These are phyloP conservation scores for Solanum chacoense DNA, from an alignment of 305 asterid species.

Conservation along the genomic window DNA sequence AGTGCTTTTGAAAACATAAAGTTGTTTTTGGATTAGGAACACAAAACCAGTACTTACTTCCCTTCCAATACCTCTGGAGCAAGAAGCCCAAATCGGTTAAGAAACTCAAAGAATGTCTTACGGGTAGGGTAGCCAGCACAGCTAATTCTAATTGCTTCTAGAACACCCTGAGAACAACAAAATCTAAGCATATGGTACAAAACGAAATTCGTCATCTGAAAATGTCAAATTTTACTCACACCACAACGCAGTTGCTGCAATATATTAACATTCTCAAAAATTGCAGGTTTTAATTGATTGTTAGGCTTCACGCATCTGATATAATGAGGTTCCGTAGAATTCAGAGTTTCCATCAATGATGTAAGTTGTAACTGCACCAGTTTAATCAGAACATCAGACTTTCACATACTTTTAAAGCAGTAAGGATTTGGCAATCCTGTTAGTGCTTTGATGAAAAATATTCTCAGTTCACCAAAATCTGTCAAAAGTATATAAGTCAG, in stretches of 20 bases:
- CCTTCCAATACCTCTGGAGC: slow-evolving; percentile 87
- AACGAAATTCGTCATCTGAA: slow-evolving; percentile 1
- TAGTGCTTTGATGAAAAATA: neutral
- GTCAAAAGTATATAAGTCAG: neutral
- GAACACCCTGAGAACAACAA: slow-evolving; percentile 54
- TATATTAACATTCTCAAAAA: slow-evolving; percentile 76
- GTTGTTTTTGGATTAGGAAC: neutral
- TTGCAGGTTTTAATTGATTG: slow-evolving; percentile 75
- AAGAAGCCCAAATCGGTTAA: slow-evolving; percentile 79
- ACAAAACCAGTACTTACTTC: slow-evolving; percentile 43
- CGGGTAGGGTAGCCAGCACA: slow-evolving; percentile 99
- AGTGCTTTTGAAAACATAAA: neutral
- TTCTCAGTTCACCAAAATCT: neutral
- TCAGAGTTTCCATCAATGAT: slow-evolving; percentile 82
- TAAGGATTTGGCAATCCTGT: neutral
- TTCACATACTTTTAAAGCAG: neutral
- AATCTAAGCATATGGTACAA: neutral
- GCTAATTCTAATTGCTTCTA: slow-evolving; percentile 92
- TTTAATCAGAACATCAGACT: slow-evolving; percentile 22
- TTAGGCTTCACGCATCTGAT: slow-evolving; percentile 96
- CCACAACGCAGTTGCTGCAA: slow-evolving; percentile 96
- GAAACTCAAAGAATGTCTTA: slow-evolving; percentile 77
- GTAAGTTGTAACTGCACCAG: slow-evolving; percentile 75
- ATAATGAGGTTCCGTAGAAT: slow-evolving; percentile 90
- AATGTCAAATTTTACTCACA: slow-evolving; percentile 47